These are phyloP conservation scores for Penicillium nordicum DNA, from an alignment of 2,329 filamentous ascomycete species.

Conservation along the genomic window DNA sequence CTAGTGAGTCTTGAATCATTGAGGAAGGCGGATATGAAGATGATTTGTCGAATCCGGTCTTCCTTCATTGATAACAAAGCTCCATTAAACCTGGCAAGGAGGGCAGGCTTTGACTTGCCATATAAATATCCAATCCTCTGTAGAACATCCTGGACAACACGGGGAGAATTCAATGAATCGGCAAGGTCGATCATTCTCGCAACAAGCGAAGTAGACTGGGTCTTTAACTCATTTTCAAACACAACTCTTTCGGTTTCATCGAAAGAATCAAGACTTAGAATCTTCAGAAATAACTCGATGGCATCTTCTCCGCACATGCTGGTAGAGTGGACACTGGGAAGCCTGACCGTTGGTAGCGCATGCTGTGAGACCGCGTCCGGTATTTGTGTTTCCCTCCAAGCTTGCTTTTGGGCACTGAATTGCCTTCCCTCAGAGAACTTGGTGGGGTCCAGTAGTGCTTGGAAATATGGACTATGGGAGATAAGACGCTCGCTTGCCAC, in stretches of 20 bases:
- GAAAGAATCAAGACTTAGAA: constrained; percentile 29
- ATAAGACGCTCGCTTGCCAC: constrained; percentile 34
- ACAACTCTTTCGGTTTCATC: constrained; percentile 14
- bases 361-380: background rate
- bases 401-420: constrained; percentile 30
- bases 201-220: constrained; percentile 31
- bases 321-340: constrained; percentile 28
- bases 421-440: constrained; percentile 43
- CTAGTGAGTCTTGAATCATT: constrained; percentile 26
- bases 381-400: background rate
- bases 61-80: constrained; percentile 34
- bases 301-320: constrained; percentile 30
- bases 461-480: constrained; percentile 39
- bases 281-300: constrained; percentile 34
- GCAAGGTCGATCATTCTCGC: constrained; percentile 33
- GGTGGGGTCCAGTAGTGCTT: constrained; percentile 38
- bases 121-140: constrained; percentile 28
- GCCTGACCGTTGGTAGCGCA: constrained; percentile 27
- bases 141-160: constrained; percentile 23
- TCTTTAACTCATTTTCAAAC: constrained; percentile 27
- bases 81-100: constrained; percentile 23
- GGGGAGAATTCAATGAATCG: constrained; percentile 35
- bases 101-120: constrained; percentile 27
- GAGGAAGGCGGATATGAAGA: constrained; percentile 37
- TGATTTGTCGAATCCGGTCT: constrained; percentile 39